Percentiles rank a stretch among this genome's conserved stretches.
Evolutionary conservation across 768 basidiomycete genomes (phyloP).

Genomic region (Hygrophoropsis aurantiaca): DNA sequence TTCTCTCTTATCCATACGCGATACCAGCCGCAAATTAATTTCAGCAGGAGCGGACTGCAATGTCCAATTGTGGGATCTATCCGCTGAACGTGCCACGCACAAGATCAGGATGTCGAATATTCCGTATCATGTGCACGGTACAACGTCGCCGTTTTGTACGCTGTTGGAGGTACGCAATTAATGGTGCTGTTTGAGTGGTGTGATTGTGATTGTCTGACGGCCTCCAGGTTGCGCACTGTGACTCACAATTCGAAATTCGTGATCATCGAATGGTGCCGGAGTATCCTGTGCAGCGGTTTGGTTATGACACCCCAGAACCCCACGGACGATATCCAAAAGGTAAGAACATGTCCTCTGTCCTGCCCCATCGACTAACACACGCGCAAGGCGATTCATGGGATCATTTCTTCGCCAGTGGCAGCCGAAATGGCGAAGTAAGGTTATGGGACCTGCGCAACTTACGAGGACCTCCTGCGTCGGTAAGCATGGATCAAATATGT

Average conservation of each 20-base stretch:
- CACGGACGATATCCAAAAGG: conserved; percentile 50
- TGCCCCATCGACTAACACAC: conserved; percentile 11
- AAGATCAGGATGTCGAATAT: conserved; percentile 42
- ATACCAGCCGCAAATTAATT: conserved; percentile 46
- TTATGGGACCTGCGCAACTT: conserved; percentile 50
- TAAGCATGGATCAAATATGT: conserved; percentile 10
- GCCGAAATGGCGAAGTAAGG: conserved; percentile 39
- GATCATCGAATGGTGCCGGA: conserved; percentile 42
- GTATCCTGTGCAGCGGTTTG: conserved; percentile 42
- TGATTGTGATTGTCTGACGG: not conserved
- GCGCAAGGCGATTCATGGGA: conserved; percentile 27
- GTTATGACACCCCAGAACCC: conserved; percentile 34
- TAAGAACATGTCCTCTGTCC: conserved; percentile 11
- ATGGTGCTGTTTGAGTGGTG: not conserved
- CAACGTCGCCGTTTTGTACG: conserved; percentile 37
- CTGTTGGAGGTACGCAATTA: conserved; percentile 40
- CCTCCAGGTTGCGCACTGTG: conserved; percentile 45
- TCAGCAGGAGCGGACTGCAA: conserved; percentile 50
- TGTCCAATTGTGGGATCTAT: conserved; percentile 45
- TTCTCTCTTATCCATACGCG: conserved; percentile 41
- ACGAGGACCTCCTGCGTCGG: conserved; percentile 20
- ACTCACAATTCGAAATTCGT: conserved; percentile 53
- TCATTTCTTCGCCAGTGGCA: conserved; percentile 43
- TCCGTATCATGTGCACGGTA: conserved; percentile 42
- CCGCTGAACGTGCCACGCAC: conserved; percentile 42